A percentile compares a stretch with the other conserved stretches of the same genome.
Conservation (phyloP, 345 rosid genomes). For the Linum usitatissimum region DNA sequence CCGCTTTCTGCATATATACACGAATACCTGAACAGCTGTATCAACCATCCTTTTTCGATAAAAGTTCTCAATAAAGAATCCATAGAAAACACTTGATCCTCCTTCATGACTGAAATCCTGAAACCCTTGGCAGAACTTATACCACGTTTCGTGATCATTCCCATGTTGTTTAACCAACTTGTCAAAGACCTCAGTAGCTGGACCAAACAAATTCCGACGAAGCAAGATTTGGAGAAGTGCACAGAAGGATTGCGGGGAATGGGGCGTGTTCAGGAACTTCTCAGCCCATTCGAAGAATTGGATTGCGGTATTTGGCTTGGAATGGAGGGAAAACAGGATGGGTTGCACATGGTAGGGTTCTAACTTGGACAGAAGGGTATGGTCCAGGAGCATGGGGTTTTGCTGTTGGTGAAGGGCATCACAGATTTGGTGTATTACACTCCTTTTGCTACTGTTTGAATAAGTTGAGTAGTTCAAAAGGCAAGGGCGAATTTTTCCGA, state of each 20-base stretch:
- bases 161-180: conserved; percentile 20
- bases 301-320: not conserved
- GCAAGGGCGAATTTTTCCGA: not conserved
- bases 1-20: conserved; percentile 15
- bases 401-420: conserved; percentile 9
- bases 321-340: not conserved
- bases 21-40: conserved; percentile 19
- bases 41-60: conserved; percentile 25
- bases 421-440: not conserved
- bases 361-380: not conserved
- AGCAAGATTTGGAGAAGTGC: conserved; percentile 29
- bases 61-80: conserved; percentile 31
- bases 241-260: conserved; percentile 15
- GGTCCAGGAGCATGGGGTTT: not conserved
- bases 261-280: conserved; percentile 8
- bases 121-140: conserved; percentile 7
- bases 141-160: conserved; percentile 15
- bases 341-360: not conserved
- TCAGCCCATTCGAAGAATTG: not conserved
- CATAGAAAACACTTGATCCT: conserved; percentile 11
- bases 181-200: conserved; percentile 31
- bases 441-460: not conserved
- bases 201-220: conserved; percentile 20
- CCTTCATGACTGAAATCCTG: conserved; percentile 1
- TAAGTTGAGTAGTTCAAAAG: not conserved